Conservation (phyloP, 2,329 filamentous ascomycete species). For the Tolypocladium album region DNA sequence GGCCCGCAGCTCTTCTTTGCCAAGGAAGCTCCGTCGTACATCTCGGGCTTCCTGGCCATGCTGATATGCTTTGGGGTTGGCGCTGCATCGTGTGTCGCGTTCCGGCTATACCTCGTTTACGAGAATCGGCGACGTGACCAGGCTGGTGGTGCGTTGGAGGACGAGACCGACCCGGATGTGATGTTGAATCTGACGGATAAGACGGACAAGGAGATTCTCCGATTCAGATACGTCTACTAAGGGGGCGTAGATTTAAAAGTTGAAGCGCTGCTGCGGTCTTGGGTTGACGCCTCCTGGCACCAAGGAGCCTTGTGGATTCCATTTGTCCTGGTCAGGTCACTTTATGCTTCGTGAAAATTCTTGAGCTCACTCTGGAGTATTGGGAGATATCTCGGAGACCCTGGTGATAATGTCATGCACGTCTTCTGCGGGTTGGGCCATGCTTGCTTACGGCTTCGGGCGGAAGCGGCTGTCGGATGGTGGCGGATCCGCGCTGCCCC, state of each 20-base stretch:
- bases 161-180: conserved; percentile 1
- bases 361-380: no score
- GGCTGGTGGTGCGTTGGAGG: not conserved
- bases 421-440: no score
- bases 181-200: conserved; percentile 26
- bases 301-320: no score
- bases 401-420: not conserved
- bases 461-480: not conserved
- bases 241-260: no score
- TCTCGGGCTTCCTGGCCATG: conserved; percentile 50
- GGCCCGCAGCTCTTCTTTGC: conserved; percentile 49
- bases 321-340: no score
- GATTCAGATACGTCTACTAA: conserved; percentile 21
- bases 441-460: no score
- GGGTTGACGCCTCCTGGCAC: no score
- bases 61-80: conserved; percentile 47
- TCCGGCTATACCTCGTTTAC: conserved; percentile 37
- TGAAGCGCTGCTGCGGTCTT: not conserved
- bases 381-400: not conserved
- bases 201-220: conserved; percentile 43
- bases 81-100: conserved; percentile 27
- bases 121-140: conserved; percentile 43
- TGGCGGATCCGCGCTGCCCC: not conserved
- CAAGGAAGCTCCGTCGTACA: conserved; percentile 48
- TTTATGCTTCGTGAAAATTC: no score